Evolutionary conservation across 345 rosid species (phyloP), one percentile per base, ranked within the genome.

Genomic region (Acer negundo): DNA sequence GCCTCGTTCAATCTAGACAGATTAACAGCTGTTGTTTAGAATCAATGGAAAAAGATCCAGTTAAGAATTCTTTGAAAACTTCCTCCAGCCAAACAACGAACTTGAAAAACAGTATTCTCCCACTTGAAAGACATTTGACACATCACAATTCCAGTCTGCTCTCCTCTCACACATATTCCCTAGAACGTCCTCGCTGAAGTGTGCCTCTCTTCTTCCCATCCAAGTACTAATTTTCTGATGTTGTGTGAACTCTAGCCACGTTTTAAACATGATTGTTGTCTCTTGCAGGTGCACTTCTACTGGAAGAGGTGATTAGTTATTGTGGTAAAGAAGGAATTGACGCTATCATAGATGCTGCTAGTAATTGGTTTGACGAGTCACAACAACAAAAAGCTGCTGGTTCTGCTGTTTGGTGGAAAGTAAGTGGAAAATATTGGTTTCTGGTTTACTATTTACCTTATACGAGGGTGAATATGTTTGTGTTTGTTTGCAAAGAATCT

Each of bases 371-470:
- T 66, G 78, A 69, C 31, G 98, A 95, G 82, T 93, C 98, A 79
- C 86, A 89, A 85, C 80, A 77, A 35, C 89, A 90, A 91, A 93
- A 92, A 70, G 88, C 85, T 79, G 81, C 87, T 85, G 92, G 97
- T 76, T 90, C 97, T 78, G 68, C 80, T 62, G 75, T 81, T 78
- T 95, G 98, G 97, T 95, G 97, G 98, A 90, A 93, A 78, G 98
- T 95, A 83, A 84, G 94, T 77, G 55, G 26, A 73, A n/a, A 11
- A 38, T 68, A 46, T 72, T 26, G 9, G 40, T 76, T 72, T 75
- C 78, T 10, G 55, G 10, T 62, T 59, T 71, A 69, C 19, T 17
- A 35, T 76, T 75, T 24, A 42, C 65, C n/a, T 66, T 80, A 53
- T 38, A 47, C 13, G 26, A 7, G 53, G 0, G 64, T 42, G 16